Base-by-base conservation (phyloP, 805 yeast genomes). In the Saccharomycopsis sp. region DNA sequence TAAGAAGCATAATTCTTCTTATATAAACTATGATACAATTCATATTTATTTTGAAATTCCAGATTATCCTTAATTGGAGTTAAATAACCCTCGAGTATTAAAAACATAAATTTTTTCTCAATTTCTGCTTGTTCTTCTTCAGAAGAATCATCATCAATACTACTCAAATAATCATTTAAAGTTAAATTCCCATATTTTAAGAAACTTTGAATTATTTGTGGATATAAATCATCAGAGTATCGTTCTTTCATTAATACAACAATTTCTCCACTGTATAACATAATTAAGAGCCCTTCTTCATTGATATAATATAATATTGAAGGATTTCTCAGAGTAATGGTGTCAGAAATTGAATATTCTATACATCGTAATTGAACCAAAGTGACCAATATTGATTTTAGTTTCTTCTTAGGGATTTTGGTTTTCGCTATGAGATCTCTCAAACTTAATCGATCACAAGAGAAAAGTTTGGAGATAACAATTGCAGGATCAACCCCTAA, bases 351-450 rank as follows among this genome's bases (percentile, higher is more conserved):
- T 77, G 88, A 79, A 56, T 77, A 77, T 20, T 72, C 72, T 7
- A 85, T 79, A 60, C 95, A 83, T 48, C 84, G 76, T 51, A 86
- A 67, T 61, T 90, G 96, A 33, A 89, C 70, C 55, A 90, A 65
- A 5, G 89, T 75, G 3, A 85, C 94, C 35, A 90, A 66, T 0
- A 84, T 69, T 27, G 81, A 74, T 52, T 79, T 79, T 16, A 85
- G 75, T 36, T 38, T 32, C 22, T 43, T 47, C 26, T 40, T 71
- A 44, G 70, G 68, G 11, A 63, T 56, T 19, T 35, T 41, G 3
- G 47, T 34, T 24, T 47, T 47, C 9, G 20, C 8, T 11, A 21
- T 4, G 7, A 50, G 22, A 4, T 41, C 47, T 27, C 34, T 41
- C 5, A 50, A 31, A 13, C 46, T 21, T n/a, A 47, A 35, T 24